These are phyloP conservation scores for Cenchrus purpureus DNA, from an alignment of 176 grass and related monocot genomes.

Conservation along the genomic window DNA sequence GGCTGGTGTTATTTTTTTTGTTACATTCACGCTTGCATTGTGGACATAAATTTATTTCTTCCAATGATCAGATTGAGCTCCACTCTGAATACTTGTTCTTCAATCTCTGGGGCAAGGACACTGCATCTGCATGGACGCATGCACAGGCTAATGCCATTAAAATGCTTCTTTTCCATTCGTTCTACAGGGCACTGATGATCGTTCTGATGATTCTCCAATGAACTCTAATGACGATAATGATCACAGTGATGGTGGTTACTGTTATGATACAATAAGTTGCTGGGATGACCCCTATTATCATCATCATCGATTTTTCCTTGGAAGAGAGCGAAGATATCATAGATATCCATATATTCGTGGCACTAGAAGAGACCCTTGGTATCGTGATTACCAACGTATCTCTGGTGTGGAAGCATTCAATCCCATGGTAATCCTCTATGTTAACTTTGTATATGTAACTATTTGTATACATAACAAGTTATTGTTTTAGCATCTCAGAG, in stretches of 20 bases:
- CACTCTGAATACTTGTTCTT: background rate
- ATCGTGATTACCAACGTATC: background rate
- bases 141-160: background rate
- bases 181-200: background rate
- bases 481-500: background rate
- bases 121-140: background rate
- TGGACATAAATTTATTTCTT: background rate
- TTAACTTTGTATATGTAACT: constrained; percentile 7
- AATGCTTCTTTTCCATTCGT: constrained; percentile 12
- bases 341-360: background rate
- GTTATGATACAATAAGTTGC: background rate
- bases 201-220: background rate
- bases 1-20: too few species aligned
- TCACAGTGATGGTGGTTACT: background rate
- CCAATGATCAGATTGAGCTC: background rate
- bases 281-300: background rate
- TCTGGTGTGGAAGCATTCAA: background rate
- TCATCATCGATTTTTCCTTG: background rate
- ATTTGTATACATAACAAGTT: background rate
- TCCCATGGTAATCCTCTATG: constrained; percentile 28
- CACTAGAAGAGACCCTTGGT: background rate
- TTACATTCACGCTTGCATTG: too few species aligned
- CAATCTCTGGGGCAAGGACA: background rate
- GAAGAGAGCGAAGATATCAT: background rate
- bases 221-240: background rate